Base-by-base conservation (phyloP, 2,329 filamentous ascomycete species). In the Monosporascus sp. region DNA sequence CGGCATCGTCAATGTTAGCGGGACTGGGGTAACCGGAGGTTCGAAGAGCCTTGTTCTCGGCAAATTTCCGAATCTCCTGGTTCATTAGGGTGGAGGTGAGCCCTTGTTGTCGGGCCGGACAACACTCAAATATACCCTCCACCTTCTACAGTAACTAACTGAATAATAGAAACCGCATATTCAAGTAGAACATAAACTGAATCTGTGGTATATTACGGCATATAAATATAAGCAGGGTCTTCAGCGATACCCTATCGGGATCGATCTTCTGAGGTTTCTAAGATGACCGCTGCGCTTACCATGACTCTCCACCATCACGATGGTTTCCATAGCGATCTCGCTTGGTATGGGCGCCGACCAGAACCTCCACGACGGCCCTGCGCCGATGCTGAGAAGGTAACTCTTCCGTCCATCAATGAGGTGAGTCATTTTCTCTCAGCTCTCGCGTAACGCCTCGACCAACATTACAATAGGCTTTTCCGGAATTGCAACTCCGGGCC, bases 361-460 rank as follows among this genome's bases (percentile, higher is more conserved):
- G 72, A 73, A 31, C 69, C 67, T 37, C 63, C 67, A 18, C 63
- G 66, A 28, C 69, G 69, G 40, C 66, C 69, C 47, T 69, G 68
- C 51, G 61, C 62, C 18, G 74, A 78, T 51, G 63, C 65, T n/a
- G 70, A 73, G 55, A 65, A 67, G 54, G 63, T 78, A 31, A 72
- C 72, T 37, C 69, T 82, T 22, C 79, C 79, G 20, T 77, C 79
- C 1, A 80, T 82, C 49, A 72, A 76, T 58, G 75, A 80, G 75
- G 78, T 80, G 74, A 53, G 51, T 48, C 28, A 7, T 18, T 28
- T 41, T 26, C 26, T 6, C 31, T 9, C 28, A 11, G 17, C 9
- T 8, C 46, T 31, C 35, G 14, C n/a, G 17, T 53, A n/a, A 46
- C 28, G 38, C 15, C 35, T 40, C 20, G 51, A 26, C 64, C 67